Conservation (phyloP, 169 alveolate genomes). For the Plasmodium ovale region DNA sequence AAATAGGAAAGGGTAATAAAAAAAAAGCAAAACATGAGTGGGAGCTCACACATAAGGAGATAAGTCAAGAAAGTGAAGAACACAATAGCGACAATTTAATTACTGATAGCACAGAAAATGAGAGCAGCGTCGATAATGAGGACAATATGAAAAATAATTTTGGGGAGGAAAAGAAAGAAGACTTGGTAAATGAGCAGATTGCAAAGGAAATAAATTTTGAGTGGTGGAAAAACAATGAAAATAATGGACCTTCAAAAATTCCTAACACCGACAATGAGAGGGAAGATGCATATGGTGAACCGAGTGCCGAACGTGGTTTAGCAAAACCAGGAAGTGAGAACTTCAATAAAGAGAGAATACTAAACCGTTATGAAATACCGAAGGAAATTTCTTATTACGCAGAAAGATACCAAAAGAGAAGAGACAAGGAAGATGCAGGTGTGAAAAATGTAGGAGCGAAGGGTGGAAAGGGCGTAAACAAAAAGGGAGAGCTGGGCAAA, state of each 20-base stretch:
- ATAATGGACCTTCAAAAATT: not conserved
- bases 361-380: slow-evolving; percentile 70
- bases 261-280: not conserved
- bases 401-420: slow-evolving; percentile 47
- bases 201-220: slow-evolving; percentile 66
- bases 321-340: slow-evolving; percentile 2
- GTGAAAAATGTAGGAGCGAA: not conserved
- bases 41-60: not conserved
- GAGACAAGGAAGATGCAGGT: not conserved
- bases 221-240: slow-evolving; percentile 52
- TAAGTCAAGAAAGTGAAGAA: not conserved
- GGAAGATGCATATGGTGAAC: not conserved
- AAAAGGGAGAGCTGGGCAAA: not conserved
- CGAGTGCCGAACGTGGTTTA: not conserved
- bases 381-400: slow-evolving; percentile 71
- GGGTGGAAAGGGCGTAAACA: not conserved
- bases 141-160: not conserved
- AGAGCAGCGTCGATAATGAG: not conserved
- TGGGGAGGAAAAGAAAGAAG: slow-evolving; percentile 1
- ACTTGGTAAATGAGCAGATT: slow-evolving; percentile 21
- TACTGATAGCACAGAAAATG: not conserved
- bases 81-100: not conserved
- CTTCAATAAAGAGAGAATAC: slow-evolving; percentile 19
- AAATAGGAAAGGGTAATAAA: not conserved
- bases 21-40: not conserved